Percentiles rank a stretch among this genome's conserved stretches.
Evolutionary conservation across 1,284 basidiomycete species (phyloP).

Genomic region (Cryptococcus sp.): DNA sequence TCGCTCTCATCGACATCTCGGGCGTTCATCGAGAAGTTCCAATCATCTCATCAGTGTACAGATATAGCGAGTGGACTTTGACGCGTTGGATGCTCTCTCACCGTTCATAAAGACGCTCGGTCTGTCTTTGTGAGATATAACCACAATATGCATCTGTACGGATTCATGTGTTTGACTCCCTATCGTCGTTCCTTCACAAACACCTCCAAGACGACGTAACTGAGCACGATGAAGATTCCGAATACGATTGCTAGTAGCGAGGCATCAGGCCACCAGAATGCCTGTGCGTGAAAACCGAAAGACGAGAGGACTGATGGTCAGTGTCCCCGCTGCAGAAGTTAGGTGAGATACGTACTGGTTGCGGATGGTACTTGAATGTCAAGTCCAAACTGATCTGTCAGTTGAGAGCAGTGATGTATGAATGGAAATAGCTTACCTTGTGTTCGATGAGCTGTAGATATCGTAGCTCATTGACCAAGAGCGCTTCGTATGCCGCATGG

Average conservation of each 20-base stretch:
- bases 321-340: neutral
- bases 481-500: constrained; percentile 96
- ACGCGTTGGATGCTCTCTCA: too few species aligned
- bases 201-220: constrained; percentile 75
- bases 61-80: too few species aligned
- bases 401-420: neutral
- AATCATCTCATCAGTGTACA: too few species aligned
- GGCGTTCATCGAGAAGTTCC: too few species aligned
- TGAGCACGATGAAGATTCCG: constrained; percentile 64
- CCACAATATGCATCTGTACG: too few species aligned
- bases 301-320: constrained; percentile 61
- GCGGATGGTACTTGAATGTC: constrained; percentile 92
- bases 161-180: too few species aligned
- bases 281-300: constrained; percentile 82
- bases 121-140: too few species aligned
- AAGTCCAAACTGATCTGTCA: constrained; percentile 68
- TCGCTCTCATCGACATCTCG: too few species aligned
- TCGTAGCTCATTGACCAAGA: constrained; percentile 90
- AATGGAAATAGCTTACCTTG: constrained; percentile 57
- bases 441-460: constrained; percentile 89
- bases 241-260: constrained; percentile 78
- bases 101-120: too few species aligned
- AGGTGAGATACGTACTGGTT: constrained; percentile 52
- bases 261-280: constrained; percentile 95
- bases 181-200: constrained; percentile 86